Evolutionary conservation across 164 flowering plant species (phyloP).

Genomic region (Annona squamosa): DNA sequence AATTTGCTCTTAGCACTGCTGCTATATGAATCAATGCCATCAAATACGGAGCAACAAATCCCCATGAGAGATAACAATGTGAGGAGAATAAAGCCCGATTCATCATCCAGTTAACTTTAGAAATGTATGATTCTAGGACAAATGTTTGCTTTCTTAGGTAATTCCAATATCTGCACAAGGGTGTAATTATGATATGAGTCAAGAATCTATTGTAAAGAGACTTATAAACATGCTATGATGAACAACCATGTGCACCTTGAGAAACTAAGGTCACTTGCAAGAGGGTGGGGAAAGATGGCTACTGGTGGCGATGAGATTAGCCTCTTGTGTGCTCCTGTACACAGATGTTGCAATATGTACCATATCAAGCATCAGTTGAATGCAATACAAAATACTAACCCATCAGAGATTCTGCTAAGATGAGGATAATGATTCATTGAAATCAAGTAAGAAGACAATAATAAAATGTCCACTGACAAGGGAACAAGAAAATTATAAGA

Average conservation of each 20-base stretch:
- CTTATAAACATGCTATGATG: background rate
- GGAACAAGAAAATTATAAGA: too few relatives aligned
- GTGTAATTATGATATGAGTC: background rate
- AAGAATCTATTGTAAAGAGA: constrained; percentile 1
- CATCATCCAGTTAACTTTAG: constrained; percentile 78
- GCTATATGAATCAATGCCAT: constrained; percentile 68
- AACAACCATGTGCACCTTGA: constrained; percentile 42
- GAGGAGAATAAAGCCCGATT: constrained; percentile 76
- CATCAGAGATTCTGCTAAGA: too few relatives aligned
- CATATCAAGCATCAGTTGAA: background rate
- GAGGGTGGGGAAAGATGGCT: constrained; percentile 95
- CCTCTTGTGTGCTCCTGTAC: constrained; percentile 75
- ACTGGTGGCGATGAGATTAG: constrained; percentile 93
- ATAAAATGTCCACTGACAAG: background rate
- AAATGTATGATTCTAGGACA: constrained; percentile 80
- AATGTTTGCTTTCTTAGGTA: constrained; percentile 97
- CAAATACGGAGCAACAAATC: constrained; percentile 77
- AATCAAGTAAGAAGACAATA: background rate
- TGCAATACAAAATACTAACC: background rate
- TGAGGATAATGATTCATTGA: background rate
- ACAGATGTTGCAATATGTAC: background rate
- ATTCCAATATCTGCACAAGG: constrained; percentile 79
- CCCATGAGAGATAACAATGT: constrained; percentile 96
- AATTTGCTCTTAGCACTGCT: constrained; percentile 47
- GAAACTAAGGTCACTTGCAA: constrained; percentile 87